Conservation (phyloP, 345 rosid species). For the Lepidium sativum region DNA sequence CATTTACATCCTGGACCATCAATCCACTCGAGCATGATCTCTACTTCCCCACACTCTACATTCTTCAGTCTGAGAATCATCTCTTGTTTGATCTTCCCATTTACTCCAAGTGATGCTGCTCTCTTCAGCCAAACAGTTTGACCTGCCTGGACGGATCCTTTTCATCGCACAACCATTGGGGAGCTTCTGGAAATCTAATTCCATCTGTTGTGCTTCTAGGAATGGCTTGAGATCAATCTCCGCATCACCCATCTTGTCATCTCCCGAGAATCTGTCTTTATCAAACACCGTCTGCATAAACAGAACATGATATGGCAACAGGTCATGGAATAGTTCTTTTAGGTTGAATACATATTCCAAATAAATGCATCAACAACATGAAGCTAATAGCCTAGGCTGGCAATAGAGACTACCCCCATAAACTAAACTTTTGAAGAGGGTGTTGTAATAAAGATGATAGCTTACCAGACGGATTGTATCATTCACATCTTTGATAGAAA, state of each 20-base stretch:
- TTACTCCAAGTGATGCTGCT: constrained; percentile 42
- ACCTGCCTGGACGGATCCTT: constrained; percentile 41
- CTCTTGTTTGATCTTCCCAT: constrained; percentile 53
- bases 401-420: neutral
- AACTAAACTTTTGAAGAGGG: too few species aligned
- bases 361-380: constrained; percentile 4
- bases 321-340: neutral
- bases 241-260: constrained; percentile 86
- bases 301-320: neutral
- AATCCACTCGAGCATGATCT: constrained; percentile 62
- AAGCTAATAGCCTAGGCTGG: neutral
- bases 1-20: constrained; percentile 42
- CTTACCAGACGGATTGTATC: constrained; percentile 59
- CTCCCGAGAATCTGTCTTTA: constrained; percentile 60
- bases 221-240: constrained; percentile 50
- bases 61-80: constrained; percentile 50
- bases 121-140: constrained; percentile 57
- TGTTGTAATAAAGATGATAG: too few species aligned
- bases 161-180: constrained; percentile 54
- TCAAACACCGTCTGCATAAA: constrained; percentile 61
- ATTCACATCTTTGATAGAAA: constrained; percentile 44
- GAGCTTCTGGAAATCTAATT: constrained; percentile 35
- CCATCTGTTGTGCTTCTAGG: constrained; percentile 45
- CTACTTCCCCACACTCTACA: constrained; percentile 61
- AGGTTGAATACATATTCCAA: neutral